Percentiles rank a stretch among this genome's conserved stretches.
phyloP scores from a whole-genome alignment of 306 rosid species.

The Cyamopsis tetragonoloba region DNA sequence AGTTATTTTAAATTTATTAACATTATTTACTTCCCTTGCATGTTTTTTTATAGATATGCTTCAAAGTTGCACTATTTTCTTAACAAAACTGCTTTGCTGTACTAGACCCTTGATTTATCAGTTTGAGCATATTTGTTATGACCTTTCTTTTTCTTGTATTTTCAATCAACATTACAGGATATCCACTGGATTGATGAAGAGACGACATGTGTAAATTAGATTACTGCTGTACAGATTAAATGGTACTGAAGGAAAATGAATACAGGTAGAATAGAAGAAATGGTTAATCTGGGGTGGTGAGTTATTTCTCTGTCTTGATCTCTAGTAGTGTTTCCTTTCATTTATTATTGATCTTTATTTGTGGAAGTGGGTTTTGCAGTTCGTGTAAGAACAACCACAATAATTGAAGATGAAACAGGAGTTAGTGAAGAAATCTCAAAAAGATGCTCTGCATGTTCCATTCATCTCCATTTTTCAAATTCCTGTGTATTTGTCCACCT shows the following conservation, averaged over 20 bases:
- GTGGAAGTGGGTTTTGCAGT: slow-evolving; percentile 7
- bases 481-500: slow-evolving; percentile 21
- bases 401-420: slow-evolving; percentile 17
- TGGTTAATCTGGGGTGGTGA: slow-evolving; percentile 29
- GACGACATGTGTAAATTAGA: not conserved
- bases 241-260: slow-evolving; percentile 9
- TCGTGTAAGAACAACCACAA: not conserved
- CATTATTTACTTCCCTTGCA: not conserved
- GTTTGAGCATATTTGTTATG: slow-evolving; percentile 14
- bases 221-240: slow-evolving; percentile 20
- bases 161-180: slow-evolving; percentile 28
- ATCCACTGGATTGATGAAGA: slow-evolving; percentile 39
- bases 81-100: slow-evolving; percentile 3
- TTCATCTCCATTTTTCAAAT: slow-evolving; percentile 10
- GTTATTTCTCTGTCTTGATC: not conserved
- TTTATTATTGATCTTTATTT: slow-evolving; percentile 12
- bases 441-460: slow-evolving; percentile 14
- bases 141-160: not conserved
- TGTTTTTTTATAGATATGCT: not conserved
- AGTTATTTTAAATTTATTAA: not conserved
- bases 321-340: not conserved
- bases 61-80: not conserved
- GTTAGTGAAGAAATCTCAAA: slow-evolving; percentile 22
- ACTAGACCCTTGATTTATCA: slow-evolving; percentile 18
- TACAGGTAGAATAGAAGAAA: slow-evolving; percentile 9